Conservation (phyloP, 2,329 filamentous ascomycete species). For the Fusarium pilosicola region DNA sequence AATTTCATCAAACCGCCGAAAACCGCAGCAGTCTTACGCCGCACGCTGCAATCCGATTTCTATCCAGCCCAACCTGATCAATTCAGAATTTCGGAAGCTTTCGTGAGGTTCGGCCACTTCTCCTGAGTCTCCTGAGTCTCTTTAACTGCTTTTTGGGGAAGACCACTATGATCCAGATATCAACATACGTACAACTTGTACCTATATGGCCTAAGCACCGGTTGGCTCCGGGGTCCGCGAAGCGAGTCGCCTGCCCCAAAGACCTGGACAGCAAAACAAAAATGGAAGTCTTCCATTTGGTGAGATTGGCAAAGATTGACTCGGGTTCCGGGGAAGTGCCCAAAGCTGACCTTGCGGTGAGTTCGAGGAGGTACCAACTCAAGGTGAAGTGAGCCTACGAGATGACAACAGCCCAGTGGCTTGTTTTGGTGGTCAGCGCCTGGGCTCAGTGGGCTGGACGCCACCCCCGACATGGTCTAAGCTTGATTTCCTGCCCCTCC, state of each 20-base stretch:
- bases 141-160: slow-evolving; percentile 13
- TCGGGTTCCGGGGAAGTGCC: slow-evolving; percentile 32
- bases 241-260: slow-evolving; percentile 7
- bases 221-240: slow-evolving; percentile 2
- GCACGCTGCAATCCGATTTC: slow-evolving; percentile 12
- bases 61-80: background rate
- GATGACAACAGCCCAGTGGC: slow-evolving; percentile 9
- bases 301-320: slow-evolving; percentile 32
- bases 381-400: slow-evolving; percentile 18
- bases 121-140: background rate
- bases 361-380: slow-evolving; percentile 7
- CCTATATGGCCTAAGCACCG: slow-evolving; percentile 7
- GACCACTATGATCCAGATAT: background rate
- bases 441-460: slow-evolving; percentile 12
- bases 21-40: slow-evolving; percentile 30
- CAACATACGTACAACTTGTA: slow-evolving; percentile 18
- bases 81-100: slow-evolving; percentile 10
- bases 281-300: slow-evolving; percentile 17
- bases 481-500: slow-evolving; percentile 29
- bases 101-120: slow-evolving; percentile 16
- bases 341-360: slow-evolving; percentile 35
- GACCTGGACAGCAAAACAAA: background rate
- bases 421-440: slow-evolving; percentile 39
- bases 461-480: slow-evolving; percentile 36
- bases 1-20: slow-evolving; percentile 34